Conservation (phyloP, 306 rosid species). For the Quillaja saponaria region DNA sequence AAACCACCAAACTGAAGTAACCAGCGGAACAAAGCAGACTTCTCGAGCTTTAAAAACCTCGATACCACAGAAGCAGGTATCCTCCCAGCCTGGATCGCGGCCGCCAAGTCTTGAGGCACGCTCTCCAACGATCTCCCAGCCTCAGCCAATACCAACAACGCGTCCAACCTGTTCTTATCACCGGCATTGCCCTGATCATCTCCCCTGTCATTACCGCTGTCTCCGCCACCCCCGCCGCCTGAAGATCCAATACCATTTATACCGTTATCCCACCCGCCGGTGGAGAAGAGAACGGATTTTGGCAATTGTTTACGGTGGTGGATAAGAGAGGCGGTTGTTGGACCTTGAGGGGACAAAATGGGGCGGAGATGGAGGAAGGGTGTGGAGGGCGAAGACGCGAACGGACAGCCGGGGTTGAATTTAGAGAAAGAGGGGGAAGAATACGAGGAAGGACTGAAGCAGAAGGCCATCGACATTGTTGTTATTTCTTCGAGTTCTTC, state of each 20-base stretch:
- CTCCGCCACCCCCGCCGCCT: constrained; percentile 39
- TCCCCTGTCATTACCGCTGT: constrained; percentile 32
- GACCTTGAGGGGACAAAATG: constrained; percentile 15
- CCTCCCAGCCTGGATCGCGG: constrained; percentile 72
- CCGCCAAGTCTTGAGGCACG: constrained; percentile 72
- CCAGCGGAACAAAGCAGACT: constrained; percentile 65
- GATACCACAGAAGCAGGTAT: constrained; percentile 72
- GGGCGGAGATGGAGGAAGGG: constrained; percentile 29
- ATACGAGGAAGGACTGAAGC: constrained; percentile 39
- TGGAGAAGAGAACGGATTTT: constrained; percentile 29
- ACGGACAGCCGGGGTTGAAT: constrained; percentile 28
- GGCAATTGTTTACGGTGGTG: constrained; percentile 24
- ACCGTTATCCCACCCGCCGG: constrained; percentile 31
- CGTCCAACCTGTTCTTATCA: constrained; percentile 49
- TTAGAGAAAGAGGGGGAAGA: constrained; percentile 39
- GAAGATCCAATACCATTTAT: constrained; percentile 25
- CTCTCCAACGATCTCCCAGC: constrained; percentile 68
- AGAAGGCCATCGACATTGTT: constrained; percentile 73
- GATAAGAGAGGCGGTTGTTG: constrained; percentile 17
- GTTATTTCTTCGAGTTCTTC: neutral
- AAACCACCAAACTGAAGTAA: constrained; percentile 78
- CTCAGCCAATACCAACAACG: constrained; percentile 58
- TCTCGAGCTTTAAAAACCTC: constrained; percentile 71
- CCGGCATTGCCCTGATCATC: constrained; percentile 42
- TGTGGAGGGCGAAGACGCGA: constrained; percentile 26